Evolutionary conservation across 2,329 filamentous ascomycete species (phyloP).

Genomic region (Colletotrichum orbiculare): DNA sequence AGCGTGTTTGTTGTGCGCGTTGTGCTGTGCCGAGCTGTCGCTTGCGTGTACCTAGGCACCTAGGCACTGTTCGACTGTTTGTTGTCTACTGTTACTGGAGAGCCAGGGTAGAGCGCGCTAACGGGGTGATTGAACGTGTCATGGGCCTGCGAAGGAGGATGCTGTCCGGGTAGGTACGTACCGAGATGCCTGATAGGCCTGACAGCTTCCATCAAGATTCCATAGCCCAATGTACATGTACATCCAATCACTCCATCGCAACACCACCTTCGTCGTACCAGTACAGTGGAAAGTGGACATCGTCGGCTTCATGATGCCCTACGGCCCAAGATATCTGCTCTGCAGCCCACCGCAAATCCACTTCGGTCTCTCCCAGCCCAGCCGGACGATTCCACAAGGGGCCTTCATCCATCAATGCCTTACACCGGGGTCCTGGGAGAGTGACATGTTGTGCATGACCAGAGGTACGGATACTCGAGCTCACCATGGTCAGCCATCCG

Average conservation of each 20-base stretch:
- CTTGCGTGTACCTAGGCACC: no score
- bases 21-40: constrained; percentile 5
- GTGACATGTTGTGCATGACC: constrained; percentile 2
- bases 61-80: no score
- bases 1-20: neutral
- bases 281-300: neutral
- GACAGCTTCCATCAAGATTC: constrained; percentile 33
- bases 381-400: constrained; percentile 7
- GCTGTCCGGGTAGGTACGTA: no score
- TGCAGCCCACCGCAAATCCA: constrained; percentile 27
- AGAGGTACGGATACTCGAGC: neutral
- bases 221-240: constrained; percentile 15
- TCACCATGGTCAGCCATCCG: neutral
- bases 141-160: constrained; percentile 6
- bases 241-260: neutral
- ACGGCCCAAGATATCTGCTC: constrained; percentile 10
- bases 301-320: neutral
- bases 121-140: neutral
- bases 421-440: neutral
- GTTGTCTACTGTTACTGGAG: no score
- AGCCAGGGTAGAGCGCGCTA: no score
- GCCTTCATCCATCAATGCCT: constrained; percentile 23
- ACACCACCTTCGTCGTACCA: neutral
- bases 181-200: neutral
- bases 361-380: constrained; percentile 1